Percentiles rank a stretch among this genome's conserved stretches.
phyloP scores from a whole-genome alignment of 2,329 filamentous ascomycete genomes.

The Beauveria bassiana region DNA sequence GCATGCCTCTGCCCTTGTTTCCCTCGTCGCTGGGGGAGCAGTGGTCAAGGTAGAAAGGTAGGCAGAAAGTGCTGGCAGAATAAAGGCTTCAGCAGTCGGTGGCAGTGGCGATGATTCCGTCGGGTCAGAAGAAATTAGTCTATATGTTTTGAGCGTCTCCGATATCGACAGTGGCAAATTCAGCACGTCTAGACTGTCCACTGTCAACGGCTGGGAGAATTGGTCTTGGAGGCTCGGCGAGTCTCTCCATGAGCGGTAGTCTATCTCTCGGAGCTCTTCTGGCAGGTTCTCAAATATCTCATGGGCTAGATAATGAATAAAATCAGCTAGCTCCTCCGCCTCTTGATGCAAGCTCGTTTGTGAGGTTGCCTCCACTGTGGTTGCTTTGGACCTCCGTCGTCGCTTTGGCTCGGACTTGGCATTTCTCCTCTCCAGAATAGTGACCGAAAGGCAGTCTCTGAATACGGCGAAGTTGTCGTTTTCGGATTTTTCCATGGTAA shows the following conservation, averaged over 20 bases:
- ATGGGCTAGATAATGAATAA: slow-evolving; percentile 69
- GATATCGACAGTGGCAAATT: slow-evolving; percentile 45
- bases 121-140: slow-evolving; percentile 42
- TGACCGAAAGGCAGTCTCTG: slow-evolving; percentile 64
- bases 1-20: slow-evolving; percentile 52
- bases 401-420: slow-evolving; percentile 37
- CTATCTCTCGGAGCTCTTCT: slow-evolving; percentile 49
- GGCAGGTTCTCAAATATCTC: slow-evolving; percentile 64
- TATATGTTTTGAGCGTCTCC: slow-evolving; percentile 63
- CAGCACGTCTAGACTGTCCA: slow-evolving; percentile 44
- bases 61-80: slow-evolving; percentile 53
- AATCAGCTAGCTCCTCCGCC: slow-evolving; percentile 67
- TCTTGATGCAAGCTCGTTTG: slow-evolving; percentile 20
- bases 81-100: slow-evolving; percentile 42
- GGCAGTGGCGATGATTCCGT: slow-evolving; percentile 26
- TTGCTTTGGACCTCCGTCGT: slow-evolving; percentile 26
- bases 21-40: slow-evolving; percentile 55
- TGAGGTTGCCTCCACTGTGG: slow-evolving; percentile 13
- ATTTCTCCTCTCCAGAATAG: slow-evolving; percentile 56
- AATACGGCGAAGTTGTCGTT: slow-evolving; percentile 48
- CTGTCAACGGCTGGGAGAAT: slow-evolving; percentile 52
- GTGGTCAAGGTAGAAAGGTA: slow-evolving; percentile 53
- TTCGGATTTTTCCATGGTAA: slow-evolving; percentile 4
- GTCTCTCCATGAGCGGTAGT: slow-evolving; percentile 45
- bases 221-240: slow-evolving; percentile 36